Base-by-base conservation (phyloP, 768 basidiomycete genomes). In the Rhodotorula diobovata region DNA sequence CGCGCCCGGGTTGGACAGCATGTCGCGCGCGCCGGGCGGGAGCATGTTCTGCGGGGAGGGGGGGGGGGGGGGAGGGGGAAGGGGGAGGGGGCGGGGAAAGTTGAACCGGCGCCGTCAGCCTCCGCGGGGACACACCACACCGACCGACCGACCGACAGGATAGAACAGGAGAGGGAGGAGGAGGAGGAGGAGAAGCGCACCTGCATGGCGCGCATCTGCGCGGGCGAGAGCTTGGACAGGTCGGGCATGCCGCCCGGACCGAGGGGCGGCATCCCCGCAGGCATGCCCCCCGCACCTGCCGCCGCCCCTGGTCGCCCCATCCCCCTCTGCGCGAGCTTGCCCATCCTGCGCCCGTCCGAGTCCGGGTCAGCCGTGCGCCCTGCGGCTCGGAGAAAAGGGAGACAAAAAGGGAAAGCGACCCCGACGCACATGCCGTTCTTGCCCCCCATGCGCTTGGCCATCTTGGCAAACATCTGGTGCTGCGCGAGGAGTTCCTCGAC, bases 401-500 rank as follows among this genome's bases (percentile, higher is more conserved):
- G 56, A 18, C 30, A 61, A n/a, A 39, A 16, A 39, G 43, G 30
- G 46, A 28, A 14, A 58, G 63, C 25, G 14, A n/a, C n/a, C 30
- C 9, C 20, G 53, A 59, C 87, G 70, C 68, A 89, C 90, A 92
- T 92, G 77, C 93, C 94, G 72, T 94, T 92, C 85, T 96, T 96
- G 53, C 93, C 94, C 60, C 96, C 96, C 12, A 93, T 94, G 79
- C 93, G 90, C 83, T 93, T 96, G 45, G 95, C 96, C 90, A 99
- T 94, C 78, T 91, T 94, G 64, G 93, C 89, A 91, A 99, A 96
- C 90, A 97, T 94, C 57, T 91, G 87, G 77, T 97, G 96, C 81
- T 99, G 96, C 77, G 91, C 92, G 57, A 99, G 82, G 67, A 97
- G 80, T 79, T 99, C 95, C 80, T 99, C 96, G n/a, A 99, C 95